These are phyloP conservation scores for Mycena capillaripes DNA, from an alignment of 768 basidiomycete species.

Conservation along the genomic window DNA sequence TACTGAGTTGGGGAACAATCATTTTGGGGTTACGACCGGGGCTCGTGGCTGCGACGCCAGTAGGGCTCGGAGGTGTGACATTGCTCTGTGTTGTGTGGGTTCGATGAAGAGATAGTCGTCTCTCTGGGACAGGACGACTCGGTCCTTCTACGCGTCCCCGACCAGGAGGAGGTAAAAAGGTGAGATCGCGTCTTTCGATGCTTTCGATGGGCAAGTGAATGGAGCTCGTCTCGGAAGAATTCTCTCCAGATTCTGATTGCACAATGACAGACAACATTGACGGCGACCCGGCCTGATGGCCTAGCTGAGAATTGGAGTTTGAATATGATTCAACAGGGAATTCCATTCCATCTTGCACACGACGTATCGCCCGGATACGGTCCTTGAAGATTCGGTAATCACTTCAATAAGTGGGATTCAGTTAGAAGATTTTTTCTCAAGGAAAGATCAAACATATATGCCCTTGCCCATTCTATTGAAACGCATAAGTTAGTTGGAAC, in stretches of 20 bases:
- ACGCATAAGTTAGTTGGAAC: too few species aligned
- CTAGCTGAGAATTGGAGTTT: conserved; percentile 30
- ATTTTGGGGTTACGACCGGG: conserved; percentile 24
- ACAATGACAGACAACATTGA: conserved; percentile 32
- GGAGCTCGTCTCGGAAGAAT: conserved; percentile 27
- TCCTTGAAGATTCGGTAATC: conserved; percentile 65
- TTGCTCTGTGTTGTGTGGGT: conserved; percentile 13
- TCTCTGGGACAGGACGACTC: conserved; percentile 6
- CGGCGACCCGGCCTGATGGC: conserved; percentile 4
- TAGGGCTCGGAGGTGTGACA: conserved; percentile 13
- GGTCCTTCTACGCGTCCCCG: conserved; percentile 6
- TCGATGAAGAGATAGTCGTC: conserved; percentile 20
- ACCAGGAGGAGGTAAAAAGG: neutral
- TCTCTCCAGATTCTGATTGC: conserved; percentile 33
- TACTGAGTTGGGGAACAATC: conserved; percentile 29
- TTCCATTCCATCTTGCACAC: conserved; percentile 23
- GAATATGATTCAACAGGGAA: conserved; percentile 26
- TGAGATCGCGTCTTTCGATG: conserved; percentile 20
- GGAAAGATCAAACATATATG: conserved; percentile 66
- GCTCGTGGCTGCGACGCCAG: conserved; percentile 15
- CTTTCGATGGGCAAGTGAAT: conserved; percentile 24
- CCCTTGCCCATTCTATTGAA: conserved; percentile 46
- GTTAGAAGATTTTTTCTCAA: neutral
- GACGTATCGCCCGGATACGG: conserved; percentile 31
- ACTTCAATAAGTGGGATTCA: conserved; percentile 50